These are phyloP conservation scores for Malus hybrid DNA, from an alignment of 331 rosid species.

Conservation along the genomic window DNA sequence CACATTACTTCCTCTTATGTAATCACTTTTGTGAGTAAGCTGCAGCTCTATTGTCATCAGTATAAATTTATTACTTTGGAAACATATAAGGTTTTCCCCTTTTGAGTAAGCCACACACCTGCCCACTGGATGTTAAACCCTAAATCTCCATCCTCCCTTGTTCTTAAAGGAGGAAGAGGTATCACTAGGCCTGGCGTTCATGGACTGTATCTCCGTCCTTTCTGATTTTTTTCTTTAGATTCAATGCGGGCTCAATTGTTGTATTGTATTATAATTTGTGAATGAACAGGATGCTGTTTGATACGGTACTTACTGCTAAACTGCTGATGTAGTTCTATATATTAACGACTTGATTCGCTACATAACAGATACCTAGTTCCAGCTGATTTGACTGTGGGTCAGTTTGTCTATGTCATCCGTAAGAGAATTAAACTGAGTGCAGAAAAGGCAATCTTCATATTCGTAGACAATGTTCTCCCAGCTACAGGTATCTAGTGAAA, in stretches of 20 bases:
- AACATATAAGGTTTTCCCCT: neutral
- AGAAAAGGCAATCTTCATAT: constrained; percentile 43
- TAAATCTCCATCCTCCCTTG: neutral
- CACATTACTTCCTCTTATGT: neutral
- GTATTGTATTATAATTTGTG: neutral
- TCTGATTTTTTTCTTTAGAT: too few species aligned
- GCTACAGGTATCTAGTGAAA: constrained; percentile 28
- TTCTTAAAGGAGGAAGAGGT: neutral
- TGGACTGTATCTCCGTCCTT: neutral
- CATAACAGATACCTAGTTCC: constrained; percentile 44
- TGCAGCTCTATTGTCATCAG: neutral
- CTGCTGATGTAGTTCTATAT: neutral
- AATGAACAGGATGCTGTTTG: neutral
- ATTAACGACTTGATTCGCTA: neutral
- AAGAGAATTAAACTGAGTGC: constrained; percentile 57
- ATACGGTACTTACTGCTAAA: neutral
- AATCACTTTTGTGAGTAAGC: neutral
- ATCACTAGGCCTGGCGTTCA: neutral
- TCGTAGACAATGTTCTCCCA: constrained; percentile 42
- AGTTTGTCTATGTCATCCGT: constrained; percentile 52
- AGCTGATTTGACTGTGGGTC: constrained; percentile 50
- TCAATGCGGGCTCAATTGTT: neutral
- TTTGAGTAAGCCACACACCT: neutral
- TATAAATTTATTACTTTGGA: neutral
- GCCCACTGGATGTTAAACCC: neutral